A percentile compares a stretch with the other conserved stretches of the same genome.
Evolutionary conservation across 345 rosid species (phyloP).

Genomic region (Salix koriyanagi): DNA sequence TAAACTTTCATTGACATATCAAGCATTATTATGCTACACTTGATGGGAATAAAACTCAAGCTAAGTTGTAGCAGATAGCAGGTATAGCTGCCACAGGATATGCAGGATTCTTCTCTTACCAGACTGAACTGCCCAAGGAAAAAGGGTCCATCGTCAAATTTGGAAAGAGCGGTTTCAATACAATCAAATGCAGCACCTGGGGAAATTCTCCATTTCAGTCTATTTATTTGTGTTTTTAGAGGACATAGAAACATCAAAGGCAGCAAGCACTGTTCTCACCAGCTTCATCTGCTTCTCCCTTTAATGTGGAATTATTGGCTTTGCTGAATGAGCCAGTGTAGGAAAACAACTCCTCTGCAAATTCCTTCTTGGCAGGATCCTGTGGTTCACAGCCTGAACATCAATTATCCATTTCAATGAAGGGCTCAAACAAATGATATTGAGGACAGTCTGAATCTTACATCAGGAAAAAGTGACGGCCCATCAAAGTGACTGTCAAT

Average conservation of each 20-base stretch:
- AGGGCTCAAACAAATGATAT: not conserved
- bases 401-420: not conserved
- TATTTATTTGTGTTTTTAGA: not conserved
- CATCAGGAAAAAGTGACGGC: conserved; percentile 28
- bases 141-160: conserved; percentile 32
- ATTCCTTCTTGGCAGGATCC: conserved; percentile 32
- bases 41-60: not conserved
- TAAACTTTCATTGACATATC: not conserved
- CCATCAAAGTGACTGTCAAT: conserved; percentile 29
- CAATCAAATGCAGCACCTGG: conserved; percentile 27
- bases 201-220: not conserved
- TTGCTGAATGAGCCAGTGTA: conserved; percentile 9
- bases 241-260: not conserved
- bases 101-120: conserved; percentile 10
- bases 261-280: conserved; percentile 12
- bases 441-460: not conserved
- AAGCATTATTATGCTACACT: not conserved
- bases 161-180: conserved; percentile 27
- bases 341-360: conserved; percentile 28
- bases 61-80: not conserved
- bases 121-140: conserved; percentile 36
- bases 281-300: conserved; percentile 24
- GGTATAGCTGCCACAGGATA: not conserved
- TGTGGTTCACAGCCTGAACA: not conserved
- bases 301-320: conserved; percentile 7